Percentiles rank a stretch among this genome's conserved stretches.
Evolutionary conservation across 768 basidiomycete genomes (phyloP).

Genomic region (Naganishia friedmannii): DNA sequence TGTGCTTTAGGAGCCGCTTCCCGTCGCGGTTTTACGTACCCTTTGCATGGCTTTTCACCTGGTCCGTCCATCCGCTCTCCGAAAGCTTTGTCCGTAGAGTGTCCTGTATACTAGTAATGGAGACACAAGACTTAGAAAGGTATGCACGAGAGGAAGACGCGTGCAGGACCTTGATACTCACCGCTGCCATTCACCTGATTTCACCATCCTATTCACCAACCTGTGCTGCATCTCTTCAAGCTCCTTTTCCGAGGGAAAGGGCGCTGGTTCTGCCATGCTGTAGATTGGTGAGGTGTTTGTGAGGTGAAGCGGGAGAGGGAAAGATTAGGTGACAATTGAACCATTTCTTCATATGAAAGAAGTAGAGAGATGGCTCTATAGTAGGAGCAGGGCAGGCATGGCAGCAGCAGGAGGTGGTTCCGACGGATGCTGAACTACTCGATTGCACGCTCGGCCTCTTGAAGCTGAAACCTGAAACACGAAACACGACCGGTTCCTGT

Average conservation of each 20-base stretch:
- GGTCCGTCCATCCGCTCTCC: slow-evolving; percentile 28
- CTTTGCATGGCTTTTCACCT: slow-evolving; percentile 26
- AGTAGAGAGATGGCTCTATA: too few species aligned
- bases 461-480: slow-evolving; percentile 2
- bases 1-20: too few species aligned
- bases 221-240: slow-evolving; percentile 20
- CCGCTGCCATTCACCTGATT: slow-evolving; percentile 26
- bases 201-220: slow-evolving; percentile 27
- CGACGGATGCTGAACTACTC: too few species aligned
- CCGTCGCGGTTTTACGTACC: slow-evolving; percentile 2
- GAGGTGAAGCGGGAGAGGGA: neutral
- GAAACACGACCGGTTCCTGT: too few species aligned
- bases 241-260: slow-evolving; percentile 5
- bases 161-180: neutral
- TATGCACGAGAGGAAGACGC: too few species aligned
- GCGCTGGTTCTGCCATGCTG: slow-evolving; percentile 1
- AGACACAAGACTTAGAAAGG: neutral
- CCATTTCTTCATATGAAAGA: too few species aligned
- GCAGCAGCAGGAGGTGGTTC: too few species aligned
- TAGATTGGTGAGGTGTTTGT: neutral
- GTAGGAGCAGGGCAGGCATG: too few species aligned
- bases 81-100: slow-evolving; percentile 2
- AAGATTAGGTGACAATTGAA: too few species aligned
- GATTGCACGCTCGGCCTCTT: slow-evolving; percentile 8
- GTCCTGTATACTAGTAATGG: slow-evolving; percentile 6